phyloP scores from a whole-genome alignment of 306 rosid genomes.

The Castanea sativa region DNA sequence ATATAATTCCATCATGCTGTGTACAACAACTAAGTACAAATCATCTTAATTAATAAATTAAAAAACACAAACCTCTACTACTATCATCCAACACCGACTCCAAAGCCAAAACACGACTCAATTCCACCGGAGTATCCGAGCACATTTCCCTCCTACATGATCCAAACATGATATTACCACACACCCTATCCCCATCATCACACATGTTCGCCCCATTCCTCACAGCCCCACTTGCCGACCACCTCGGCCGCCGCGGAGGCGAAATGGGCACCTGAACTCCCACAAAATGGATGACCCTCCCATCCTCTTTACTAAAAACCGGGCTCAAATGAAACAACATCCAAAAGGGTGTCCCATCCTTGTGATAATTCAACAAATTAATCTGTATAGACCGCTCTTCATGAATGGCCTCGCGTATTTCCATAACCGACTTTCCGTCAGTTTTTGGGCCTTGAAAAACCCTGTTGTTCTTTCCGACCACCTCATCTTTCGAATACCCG shows the following conservation, averaged over 20 bases:
- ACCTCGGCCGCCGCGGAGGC: slow-evolving; percentile 27
- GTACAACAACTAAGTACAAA: not conserved
- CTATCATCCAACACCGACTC: slow-evolving; percentile 49
- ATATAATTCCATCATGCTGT: not conserved
- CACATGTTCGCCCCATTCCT: slow-evolving; percentile 28
- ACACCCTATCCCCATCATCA: slow-evolving; percentile 25
- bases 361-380: slow-evolving; percentile 70
- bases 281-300: slow-evolving; percentile 65
- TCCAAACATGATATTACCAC: slow-evolving; percentile 50
- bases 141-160: slow-evolving; percentile 79
- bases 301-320: slow-evolving; percentile 51
- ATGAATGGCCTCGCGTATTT: slow-evolving; percentile 79
- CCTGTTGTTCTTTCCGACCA: slow-evolving; percentile 62
- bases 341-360: slow-evolving; percentile 88
- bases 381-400: slow-evolving; percentile 54
- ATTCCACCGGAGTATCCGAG: slow-evolving; percentile 53
- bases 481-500: slow-evolving; percentile 66
- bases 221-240: slow-evolving; percentile 21
- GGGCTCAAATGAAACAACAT: slow-evolving; percentile 67
- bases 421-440: slow-evolving; percentile 60
- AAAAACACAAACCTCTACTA: slow-evolving; percentile 52
- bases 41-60: not conserved
- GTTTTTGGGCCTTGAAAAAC: slow-evolving; percentile 79
- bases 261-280: slow-evolving; percentile 74
- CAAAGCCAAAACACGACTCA: slow-evolving; percentile 34